Evolutionary conservation across 2,329 filamentous ascomycete species (phyloP).

Genomic region (Pestalotiopsis sp.): DNA sequence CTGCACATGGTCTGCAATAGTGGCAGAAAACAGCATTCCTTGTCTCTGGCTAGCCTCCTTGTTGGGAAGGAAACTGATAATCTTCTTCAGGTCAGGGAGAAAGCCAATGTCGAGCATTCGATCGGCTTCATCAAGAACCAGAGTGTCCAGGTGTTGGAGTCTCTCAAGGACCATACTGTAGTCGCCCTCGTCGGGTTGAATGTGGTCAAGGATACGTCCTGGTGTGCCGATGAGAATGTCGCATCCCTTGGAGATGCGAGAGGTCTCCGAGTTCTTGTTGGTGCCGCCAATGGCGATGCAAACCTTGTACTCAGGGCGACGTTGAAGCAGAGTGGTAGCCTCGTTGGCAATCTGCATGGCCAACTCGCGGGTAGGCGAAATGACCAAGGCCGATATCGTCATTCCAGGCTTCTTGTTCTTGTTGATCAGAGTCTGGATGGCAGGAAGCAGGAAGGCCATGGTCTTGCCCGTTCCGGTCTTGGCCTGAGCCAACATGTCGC

Average conservation of each 20-base stretch:
- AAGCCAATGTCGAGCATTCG: conserved; percentile 84
- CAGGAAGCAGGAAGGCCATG: conserved; percentile 79
- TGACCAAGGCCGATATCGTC: conserved; percentile 62
- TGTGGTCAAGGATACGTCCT: conserved; percentile 76
- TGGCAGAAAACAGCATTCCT: conserved; percentile 85
- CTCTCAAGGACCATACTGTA: conserved; percentile 64
- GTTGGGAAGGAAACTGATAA: conserved; percentile 70
- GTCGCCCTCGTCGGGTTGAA: conserved; percentile 65
- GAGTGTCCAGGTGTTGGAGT: conserved; percentile 70
- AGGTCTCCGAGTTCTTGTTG: conserved; percentile 74
- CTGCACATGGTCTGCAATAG: conserved; percentile 78
- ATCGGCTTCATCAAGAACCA: conserved; percentile 85
- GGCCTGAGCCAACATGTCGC: conserved; percentile 72
- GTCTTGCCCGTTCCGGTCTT: conserved; percentile 90
- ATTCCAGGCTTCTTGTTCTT: conserved; percentile 31
- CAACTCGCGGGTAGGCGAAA: conserved; percentile 72
- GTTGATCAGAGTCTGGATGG: conserved; percentile 74
- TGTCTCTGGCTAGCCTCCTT: conserved; percentile 61
- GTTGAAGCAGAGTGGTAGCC: conserved; percentile 69
- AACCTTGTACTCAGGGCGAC: conserved; percentile 73
- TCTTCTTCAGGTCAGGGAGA: conserved; percentile 75
- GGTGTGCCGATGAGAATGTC: conserved; percentile 82
- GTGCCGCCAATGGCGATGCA: conserved; percentile 78
- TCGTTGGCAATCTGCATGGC: conserved; percentile 73
- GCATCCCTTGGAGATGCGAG: conserved; percentile 70